Base-by-base conservation (phyloP, 371 early-diverging fungal species). In the Mucor saturninus region DNA sequence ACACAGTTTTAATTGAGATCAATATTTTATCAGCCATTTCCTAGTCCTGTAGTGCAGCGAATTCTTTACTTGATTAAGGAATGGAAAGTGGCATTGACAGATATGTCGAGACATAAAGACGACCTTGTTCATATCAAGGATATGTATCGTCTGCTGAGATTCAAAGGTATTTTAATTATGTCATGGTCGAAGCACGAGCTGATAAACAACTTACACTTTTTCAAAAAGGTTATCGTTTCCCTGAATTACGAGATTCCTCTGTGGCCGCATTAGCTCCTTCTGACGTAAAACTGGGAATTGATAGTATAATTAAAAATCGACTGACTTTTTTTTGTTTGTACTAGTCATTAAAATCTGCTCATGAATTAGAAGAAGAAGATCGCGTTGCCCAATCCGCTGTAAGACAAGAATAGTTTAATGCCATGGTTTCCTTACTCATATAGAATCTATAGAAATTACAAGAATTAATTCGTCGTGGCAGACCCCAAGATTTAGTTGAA, bases 301-400 rank as follows among this genome's bases (percentile, higher is more conserved):
- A 32, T 40, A 38, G 32, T 13, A 53, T 28, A 8, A 21, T 32
- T 7, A 48, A 31, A 39, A 45, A 28, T 14, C 10, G 31, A 9
- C 31, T 40, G 62, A 5, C 2, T 5, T 14, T 43, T n/a, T n/a
- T 43, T 43, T 43, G 13, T n/a, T 43, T n/a, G 13, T 43, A n/a
- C 15, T 46, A 88, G 84, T 69, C 78, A 8, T 81, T 94, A 7
- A 93, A 92, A 76, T 93, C 97, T 26, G 91, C 93, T 15, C 91
- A 94, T 49, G 98, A 99, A 77, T 77, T 97, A 32, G 98, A 98
- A 66, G 92, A 93, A 71, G 96, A 98, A 68, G 98, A 98, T 65
- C 81, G 92, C 32, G 83, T 90, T 38, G 96, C 95, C 3, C 91
- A 96, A 75, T 88, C 92, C 53, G 95, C 94, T 45, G 94, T 92